Base-by-base conservation (phyloP, 257 asterid species). In the Solanum etuberosum region DNA sequence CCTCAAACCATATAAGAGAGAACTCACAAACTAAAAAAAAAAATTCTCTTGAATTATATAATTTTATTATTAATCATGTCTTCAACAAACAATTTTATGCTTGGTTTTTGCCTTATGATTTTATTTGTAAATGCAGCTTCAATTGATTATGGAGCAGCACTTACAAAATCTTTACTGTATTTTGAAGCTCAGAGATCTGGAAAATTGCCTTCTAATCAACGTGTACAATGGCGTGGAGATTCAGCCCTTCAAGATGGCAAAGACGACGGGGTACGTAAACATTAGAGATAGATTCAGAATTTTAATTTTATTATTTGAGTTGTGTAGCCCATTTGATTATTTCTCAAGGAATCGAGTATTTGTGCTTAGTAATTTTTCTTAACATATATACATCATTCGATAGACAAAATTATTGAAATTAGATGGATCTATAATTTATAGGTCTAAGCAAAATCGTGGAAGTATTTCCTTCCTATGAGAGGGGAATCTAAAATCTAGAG, bases 171-270 rank as follows among this genome's bases (percentile, higher is more conserved):
- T 16, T 78, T 95, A 89, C 61, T 93, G 88, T 94, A 84, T 83
- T 94, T n/a, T 83, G 96, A 95, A 91, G 98, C 95, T 74, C 98
- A 95, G 85, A 91, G 98, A 88, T 95, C 98, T 9, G 98, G 98
- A 15, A 88, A 89, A 34, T 83, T 95, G 71, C 95, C 97, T 1
- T 14, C 70, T 25, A 74, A 86, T 83, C 98, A 95, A 37, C 89
- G 96, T 9, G 86, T 88, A 5, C 86, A 86, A 32, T 93, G 98
- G 98, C 87, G 97, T n/a, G 96, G 87, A 73, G 90, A 95, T 88
- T 95, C 98, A 0, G 98, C 88, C 0, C 92, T 93, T 46, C 1
- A 9, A 2, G 98, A 95, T 73, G 96, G 98, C 21, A 87, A 86
- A 72, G 73, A 67, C 23, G 86, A 23, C 2, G 92, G 95, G 90